phyloP scores from a whole-genome alignment of 345 rosid species.

The Eucalyptus marginata region DNA sequence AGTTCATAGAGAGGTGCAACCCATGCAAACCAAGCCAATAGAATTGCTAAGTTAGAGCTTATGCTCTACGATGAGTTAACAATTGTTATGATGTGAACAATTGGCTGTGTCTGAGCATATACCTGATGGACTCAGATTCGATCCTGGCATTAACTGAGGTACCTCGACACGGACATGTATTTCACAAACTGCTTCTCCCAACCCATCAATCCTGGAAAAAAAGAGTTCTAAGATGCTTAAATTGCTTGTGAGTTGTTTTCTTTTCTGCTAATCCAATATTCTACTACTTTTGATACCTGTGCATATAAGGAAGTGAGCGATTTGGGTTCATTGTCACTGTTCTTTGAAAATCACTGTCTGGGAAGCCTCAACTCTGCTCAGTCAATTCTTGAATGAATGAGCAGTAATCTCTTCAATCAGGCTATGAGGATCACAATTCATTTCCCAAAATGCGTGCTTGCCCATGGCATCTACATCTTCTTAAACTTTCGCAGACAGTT shows the following conservation, averaged over 20 bases:
- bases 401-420: not conserved
- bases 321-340: not conserved
- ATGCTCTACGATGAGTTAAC: not conserved
- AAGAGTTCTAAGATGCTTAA: not conserved
- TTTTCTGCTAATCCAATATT: not conserved
- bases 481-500: not conserved
- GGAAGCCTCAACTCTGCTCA: not conserved
- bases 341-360: not conserved
- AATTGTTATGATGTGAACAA: not conserved
- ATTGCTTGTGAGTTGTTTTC: not conserved
- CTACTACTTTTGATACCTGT: not conserved
- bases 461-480: not conserved
- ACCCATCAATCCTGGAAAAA: not conserved
- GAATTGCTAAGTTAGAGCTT: not conserved
- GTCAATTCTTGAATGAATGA: not conserved
- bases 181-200: not conserved
- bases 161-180: not conserved
- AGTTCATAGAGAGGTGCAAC: not conserved
- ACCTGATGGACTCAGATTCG: not conserved
- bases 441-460: not conserved
- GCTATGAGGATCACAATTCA: not conserved
- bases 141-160: not conserved
- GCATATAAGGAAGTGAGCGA: not conserved
- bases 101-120: not conserved
- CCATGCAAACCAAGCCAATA: not conserved